Base-by-base conservation (phyloP, 192 early-diverging fungal species). In the Spinellus fusiger region DNA sequence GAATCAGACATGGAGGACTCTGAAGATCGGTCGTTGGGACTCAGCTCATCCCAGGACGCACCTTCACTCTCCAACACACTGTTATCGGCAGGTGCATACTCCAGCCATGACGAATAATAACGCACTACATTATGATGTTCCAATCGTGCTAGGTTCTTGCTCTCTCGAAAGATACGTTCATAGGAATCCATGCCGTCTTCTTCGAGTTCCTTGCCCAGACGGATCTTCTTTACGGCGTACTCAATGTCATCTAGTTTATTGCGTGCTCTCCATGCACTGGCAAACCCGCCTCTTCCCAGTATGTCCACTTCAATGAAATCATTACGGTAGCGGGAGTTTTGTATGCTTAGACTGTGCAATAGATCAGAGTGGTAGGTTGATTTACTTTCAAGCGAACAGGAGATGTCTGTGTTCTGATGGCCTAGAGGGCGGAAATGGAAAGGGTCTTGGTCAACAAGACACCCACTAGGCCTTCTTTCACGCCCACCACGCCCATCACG, bases 81-180 rank as follows among this genome's bases (percentile, higher is more conserved):
- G 16, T 57, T 58, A 35, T 68, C 65, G 29, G 71, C 46, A 62
- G 59, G 59, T 52, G 15, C 58, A 73, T 70, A 57, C 74, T 98
- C 93, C 8, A 98, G 73, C 95, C 95, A 98, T 28, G 86, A 88
- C 22, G 84, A 84, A 70, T 89, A 94, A 71, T 98, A 98, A 5
- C 95, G 75, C 22, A 98, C 92, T 25, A 98, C 88, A 61, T 96
- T 95, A 13, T 78, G 82, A 73, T 98, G 94, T 53, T 87, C 77
- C 49, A 98, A 62, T n/a, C 86, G 72, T 0, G 95, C 90, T 62
- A 93, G 80, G n/a, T 87, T 85, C 68, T 92, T 96, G 56, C 93
- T 91, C 72, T 98, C 95, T 5, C 95, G 77, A 68, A 96, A 77
- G 29, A 92, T 93, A 70, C 88, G 82, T 26, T 82, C 77, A 35